A percentile compares a stretch with the other conserved stretches of the same genome.
Conservation (phyloP, 2,329 filamentous ascomycete species). For the Lecanosticta acicola region DNA sequence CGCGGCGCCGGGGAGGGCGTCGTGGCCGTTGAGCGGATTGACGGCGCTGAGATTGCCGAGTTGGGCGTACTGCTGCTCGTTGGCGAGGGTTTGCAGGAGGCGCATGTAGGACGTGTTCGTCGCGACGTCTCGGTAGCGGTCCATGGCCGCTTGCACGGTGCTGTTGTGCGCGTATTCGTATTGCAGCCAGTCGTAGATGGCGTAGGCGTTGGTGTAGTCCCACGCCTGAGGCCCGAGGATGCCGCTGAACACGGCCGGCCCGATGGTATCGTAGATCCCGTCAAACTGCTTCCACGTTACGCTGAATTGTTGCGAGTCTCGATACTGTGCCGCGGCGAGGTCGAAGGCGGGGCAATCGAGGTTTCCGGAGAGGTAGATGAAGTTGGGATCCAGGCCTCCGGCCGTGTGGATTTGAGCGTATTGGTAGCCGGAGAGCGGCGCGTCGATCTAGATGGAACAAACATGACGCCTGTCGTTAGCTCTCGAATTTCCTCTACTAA, state of each 20-base stretch:
- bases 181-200: conserved; percentile 52
- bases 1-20: conserved; percentile 26
- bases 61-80: conserved; percentile 41
- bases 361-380: conserved; percentile 46
- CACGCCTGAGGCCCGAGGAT: conserved; percentile 37
- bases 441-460: conserved; percentile 38
- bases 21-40: conserved; percentile 17
- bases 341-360: conserved; percentile 28
- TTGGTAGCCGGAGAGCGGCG: conserved; percentile 53
- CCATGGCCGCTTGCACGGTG: conserved; percentile 34
- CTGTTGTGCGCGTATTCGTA: conserved; percentile 51
- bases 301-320: conserved; percentile 28
- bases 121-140: conserved; percentile 23
- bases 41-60: conserved; percentile 41
- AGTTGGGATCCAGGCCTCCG: conserved; percentile 44
- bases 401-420: conserved; percentile 48
- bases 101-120: conserved; percentile 24
- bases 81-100: conserved; percentile 41
- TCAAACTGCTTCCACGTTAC: conserved; percentile 33
- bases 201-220: conserved; percentile 48
- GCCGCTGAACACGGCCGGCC: conserved; percentile 39
- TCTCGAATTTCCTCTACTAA: background rate
- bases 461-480: conserved; percentile 3
- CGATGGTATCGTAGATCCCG: conserved; percentile 45
- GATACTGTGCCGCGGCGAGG: conserved; percentile 38